Conservation (phyloP, 257 asterid species). For the Perilla frutescens region DNA sequence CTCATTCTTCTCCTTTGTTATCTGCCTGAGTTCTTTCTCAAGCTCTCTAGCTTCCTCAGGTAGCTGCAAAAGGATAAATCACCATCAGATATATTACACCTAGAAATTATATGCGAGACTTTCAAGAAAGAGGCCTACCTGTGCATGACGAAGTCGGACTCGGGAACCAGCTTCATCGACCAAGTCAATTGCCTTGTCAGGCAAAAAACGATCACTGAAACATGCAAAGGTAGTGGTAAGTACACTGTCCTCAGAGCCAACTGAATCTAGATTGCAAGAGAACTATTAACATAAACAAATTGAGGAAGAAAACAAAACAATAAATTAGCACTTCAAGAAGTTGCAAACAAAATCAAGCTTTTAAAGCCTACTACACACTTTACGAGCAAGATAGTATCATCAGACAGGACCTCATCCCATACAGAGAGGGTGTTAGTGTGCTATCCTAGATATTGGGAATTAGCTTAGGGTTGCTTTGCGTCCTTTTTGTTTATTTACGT, state of each 20-base stretch:
- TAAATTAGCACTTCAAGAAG: not conserved
- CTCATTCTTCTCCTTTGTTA: constrained; percentile 95
- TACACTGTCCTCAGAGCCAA: not conserved
- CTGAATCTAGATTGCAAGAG: not conserved
- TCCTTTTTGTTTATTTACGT: too few relatives aligned
- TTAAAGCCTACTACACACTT: not conserved
- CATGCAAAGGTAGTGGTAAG: constrained; percentile 35
- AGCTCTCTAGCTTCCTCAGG: constrained; percentile 99
- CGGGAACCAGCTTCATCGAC: constrained; percentile 99
- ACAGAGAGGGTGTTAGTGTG: too few relatives aligned
- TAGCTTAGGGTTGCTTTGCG: too few relatives aligned
- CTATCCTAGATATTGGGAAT: too few relatives aligned
- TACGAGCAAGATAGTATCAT: not conserved
- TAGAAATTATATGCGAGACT: not conserved
- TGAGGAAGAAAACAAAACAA: not conserved
- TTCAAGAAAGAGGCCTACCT: constrained; percentile 53
- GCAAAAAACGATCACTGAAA: constrained; percentile 96
- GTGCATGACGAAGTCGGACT: constrained; percentile 98
- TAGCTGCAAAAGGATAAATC: constrained; percentile 55
- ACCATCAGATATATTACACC: constrained; percentile 28
- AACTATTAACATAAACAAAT: not conserved
- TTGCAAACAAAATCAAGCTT: not conserved
- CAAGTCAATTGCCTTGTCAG: constrained; percentile 98
- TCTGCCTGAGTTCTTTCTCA: constrained; percentile 96
- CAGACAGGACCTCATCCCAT: too few relatives aligned